Percentiles rank a stretch among this genome's conserved stretches.
Conservation (phyloP, 495 filamentous ascomycete species). For the Letharia columbiana region DNA sequence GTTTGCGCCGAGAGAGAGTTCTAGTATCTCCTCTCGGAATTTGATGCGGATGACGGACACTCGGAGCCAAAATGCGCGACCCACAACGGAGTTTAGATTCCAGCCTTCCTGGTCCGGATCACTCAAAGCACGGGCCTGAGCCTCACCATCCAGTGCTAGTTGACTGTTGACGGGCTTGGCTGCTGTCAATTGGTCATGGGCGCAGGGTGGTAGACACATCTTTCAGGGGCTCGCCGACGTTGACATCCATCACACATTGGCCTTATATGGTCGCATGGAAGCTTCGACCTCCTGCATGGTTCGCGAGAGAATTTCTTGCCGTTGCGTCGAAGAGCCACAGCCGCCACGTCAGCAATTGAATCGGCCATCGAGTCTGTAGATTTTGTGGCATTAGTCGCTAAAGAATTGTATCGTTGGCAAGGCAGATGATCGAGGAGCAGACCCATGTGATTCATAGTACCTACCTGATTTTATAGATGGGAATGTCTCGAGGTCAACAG, state of each 20-base stretch:
- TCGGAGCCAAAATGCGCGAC: not conserved
- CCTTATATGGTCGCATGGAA: constrained; percentile 41
- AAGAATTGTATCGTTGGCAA: too few relatives aligned
- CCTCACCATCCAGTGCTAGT: constrained; percentile 24
- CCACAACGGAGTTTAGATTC: not conserved
- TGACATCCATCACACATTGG: constrained; percentile 35
- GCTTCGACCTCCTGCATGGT: constrained; percentile 46
- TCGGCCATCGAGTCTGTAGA: not conserved
- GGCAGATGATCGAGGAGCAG: too few relatives aligned
- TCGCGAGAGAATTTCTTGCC: constrained; percentile 34
- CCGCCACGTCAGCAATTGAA: not conserved
- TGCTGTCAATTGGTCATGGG: constrained; percentile 32
- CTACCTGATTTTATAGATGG: too few relatives aligned
- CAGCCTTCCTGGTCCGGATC: not conserved
- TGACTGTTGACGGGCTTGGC: constrained; percentile 22
- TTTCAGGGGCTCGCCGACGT: constrained; percentile 30
- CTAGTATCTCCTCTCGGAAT: not conserved
- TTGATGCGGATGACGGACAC: not conserved
- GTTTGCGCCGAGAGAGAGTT: not conserved
- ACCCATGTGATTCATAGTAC: too few relatives aligned
- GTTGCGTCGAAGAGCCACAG: not conserved
- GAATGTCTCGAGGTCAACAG: too few relatives aligned
- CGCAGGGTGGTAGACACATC: constrained; percentile 39
- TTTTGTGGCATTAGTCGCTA: too few relatives aligned
- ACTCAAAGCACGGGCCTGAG: not conserved